phyloP scores from a whole-genome alignment of 768 basidiomycete genomes.

The Leccinum broughii region DNA sequence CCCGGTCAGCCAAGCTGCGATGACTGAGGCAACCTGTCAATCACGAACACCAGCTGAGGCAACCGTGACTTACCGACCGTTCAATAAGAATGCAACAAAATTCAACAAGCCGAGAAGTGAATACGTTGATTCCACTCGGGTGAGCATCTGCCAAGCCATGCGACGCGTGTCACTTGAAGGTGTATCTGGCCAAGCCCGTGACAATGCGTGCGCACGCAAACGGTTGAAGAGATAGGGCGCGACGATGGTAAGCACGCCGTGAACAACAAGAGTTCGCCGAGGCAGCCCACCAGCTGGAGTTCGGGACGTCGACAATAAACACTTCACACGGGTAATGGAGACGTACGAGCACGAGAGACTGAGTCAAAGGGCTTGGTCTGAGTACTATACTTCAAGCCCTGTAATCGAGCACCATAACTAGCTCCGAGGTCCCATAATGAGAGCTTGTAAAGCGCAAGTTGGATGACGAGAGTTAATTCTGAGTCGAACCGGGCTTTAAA shows the following conservation, averaged over 20 bases:
- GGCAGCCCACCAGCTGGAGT: constrained; percentile 65
- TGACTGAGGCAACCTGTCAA: constrained; percentile 54
- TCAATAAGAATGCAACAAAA: constrained; percentile 81
- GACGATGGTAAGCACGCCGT: constrained; percentile 71
- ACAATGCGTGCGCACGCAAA: constrained; percentile 72
- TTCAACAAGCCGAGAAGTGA: constrained; percentile 65
- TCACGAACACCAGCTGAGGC: neutral
- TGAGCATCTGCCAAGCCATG: constrained; percentile 69
- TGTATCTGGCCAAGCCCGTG: constrained; percentile 87
- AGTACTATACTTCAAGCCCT: constrained; percentile 66
- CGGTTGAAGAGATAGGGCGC: constrained; percentile 79
- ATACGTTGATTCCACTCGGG: constrained; percentile 66
- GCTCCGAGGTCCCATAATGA: constrained; percentile 80
- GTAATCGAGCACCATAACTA: constrained; percentile 82
- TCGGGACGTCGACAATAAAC: constrained; percentile 1
- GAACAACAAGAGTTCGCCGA: constrained; percentile 57
- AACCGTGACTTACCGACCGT: constrained; percentile 66
- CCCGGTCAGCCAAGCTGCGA: constrained; percentile 77
- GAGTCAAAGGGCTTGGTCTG: constrained; percentile 5
- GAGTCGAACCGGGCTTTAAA: constrained; percentile 67
- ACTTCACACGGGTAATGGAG: neutral
- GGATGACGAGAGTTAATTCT: constrained; percentile 70
- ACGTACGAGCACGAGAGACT: constrained; percentile 26
- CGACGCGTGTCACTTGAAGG: constrained; percentile 76
- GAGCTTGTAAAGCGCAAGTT: constrained; percentile 73